Conservation (phyloP, 2,329 filamentous ascomycete species). For the Metarhizium humberi region DNA sequence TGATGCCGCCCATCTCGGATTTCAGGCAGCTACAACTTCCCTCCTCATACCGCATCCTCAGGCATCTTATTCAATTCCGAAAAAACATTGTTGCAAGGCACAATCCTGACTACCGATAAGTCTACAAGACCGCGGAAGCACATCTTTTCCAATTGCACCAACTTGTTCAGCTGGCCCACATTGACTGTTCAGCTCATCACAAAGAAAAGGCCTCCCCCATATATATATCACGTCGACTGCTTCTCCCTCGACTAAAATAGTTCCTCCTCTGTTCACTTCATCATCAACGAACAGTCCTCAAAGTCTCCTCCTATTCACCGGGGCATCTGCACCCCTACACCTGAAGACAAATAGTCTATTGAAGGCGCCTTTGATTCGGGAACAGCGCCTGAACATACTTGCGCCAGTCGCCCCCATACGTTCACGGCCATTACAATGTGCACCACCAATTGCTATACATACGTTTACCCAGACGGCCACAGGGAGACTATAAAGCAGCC, state of each 20-base stretch:
- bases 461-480: constrained; percentile 36
- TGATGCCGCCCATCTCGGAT: constrained; percentile 2
- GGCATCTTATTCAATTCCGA: neutral
- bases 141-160: neutral
- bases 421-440: constrained; percentile 34
- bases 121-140: neutral
- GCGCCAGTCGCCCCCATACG: neutral
- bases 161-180: neutral
- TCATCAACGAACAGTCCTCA: neutral
- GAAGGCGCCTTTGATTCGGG: neutral
- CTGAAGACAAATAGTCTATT: neutral
- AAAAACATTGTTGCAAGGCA: neutral
- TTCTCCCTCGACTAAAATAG: neutral
- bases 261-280: neutral
- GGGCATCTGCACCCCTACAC: neutral
- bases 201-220: neutral
- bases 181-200: neutral
- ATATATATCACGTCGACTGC: neutral
- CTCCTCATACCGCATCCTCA: neutral
- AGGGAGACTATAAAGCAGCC: constrained; percentile 23
- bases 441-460: constrained; percentile 36
- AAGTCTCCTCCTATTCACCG: neutral
- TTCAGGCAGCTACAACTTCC: neutral
- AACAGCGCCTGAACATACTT: neutral
- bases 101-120: neutral